Evolutionary conservation across 371 early-diverging fungal species (phyloP).

Genomic region (Caulochytrium protostelioides): DNA sequence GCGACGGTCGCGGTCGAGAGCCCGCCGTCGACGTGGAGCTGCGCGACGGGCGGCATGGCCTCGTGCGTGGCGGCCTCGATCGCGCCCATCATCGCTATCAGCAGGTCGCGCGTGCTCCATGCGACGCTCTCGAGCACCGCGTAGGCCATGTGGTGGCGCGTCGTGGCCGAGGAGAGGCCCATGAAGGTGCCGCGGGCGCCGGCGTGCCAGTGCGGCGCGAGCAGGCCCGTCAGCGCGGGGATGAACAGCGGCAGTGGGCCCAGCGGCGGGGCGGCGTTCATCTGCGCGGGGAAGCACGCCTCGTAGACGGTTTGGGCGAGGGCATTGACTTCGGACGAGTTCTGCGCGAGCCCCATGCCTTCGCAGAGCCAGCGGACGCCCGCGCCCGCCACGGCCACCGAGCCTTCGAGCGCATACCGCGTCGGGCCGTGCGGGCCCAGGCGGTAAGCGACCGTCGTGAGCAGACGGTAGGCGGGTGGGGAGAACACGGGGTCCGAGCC

Average conservation of each 20-base stretch:
- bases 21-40: slow-evolving; percentile 84
- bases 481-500: slow-evolving; percentile 58
- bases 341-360: slow-evolving; percentile 53
- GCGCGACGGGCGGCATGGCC: slow-evolving; percentile 30
- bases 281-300: background rate
- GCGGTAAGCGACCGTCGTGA: slow-evolving; percentile 81
- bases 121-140: slow-evolving; percentile 59
- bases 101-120: background rate
- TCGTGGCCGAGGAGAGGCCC: slow-evolving; percentile 74
- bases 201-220: slow-evolving; percentile 86
- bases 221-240: slow-evolving; percentile 80
- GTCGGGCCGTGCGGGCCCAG: slow-evolving; percentile 51
- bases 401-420: slow-evolving; percentile 79
- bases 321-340: slow-evolving; percentile 44
- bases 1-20: slow-evolving; percentile 65
- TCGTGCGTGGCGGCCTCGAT: slow-evolving; percentile 56
- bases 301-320: slow-evolving; percentile 5
- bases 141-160: slow-evolving; percentile 58
- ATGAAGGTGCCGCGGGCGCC: slow-evolving; percentile 57
- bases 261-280: too few species aligned
- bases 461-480: slow-evolving; percentile 52
- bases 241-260: slow-evolving; percentile 35
- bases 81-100: slow-evolving; percentile 46
- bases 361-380: slow-evolving; percentile 81
- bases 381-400: slow-evolving; percentile 80